Conservation (phyloP, 2,329 filamentous ascomycete genomes). For the Aphanocladium album region DNA sequence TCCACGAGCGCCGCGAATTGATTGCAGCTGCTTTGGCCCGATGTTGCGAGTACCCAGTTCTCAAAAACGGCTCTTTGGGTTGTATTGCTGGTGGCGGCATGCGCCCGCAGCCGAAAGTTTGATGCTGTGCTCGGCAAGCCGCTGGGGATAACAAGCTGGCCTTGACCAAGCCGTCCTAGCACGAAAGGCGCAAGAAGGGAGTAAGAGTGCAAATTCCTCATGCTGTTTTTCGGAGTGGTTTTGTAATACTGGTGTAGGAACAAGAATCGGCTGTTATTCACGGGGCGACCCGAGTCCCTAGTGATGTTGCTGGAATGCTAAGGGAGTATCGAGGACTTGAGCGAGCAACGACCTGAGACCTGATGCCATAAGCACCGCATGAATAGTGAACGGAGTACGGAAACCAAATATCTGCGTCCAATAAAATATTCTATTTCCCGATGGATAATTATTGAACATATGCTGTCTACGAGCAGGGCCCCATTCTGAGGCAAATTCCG, state of each 20-base stretch:
- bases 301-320: neutral
- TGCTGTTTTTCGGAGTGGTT: too few relatives aligned
- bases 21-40: neutral
- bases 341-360: neutral
- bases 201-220: too few relatives aligned
- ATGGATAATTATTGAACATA: too few relatives aligned
- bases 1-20: neutral
- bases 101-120: constrained; percentile 1
- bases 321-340: neutral
- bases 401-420: too few relatives aligned
- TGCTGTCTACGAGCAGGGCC: too few relatives aligned
- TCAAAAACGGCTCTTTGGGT: neutral
- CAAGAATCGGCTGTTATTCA: too few relatives aligned
- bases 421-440: neutral
- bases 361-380: neutral
- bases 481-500: too few relatives aligned
- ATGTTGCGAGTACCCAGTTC: neutral
- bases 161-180: neutral
- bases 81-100: neutral
- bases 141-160: neutral
- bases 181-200: neutral
- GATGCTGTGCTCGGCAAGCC: neutral
- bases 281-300: too few relatives aligned
- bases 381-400: too few relatives aligned
- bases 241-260: too few relatives aligned